Evolutionary conservation across 2,329 filamentous ascomycete genomes (phyloP), one percentile per base, ranked within the genome.

Genomic region (Chaetomiaceae sp.): DNA sequence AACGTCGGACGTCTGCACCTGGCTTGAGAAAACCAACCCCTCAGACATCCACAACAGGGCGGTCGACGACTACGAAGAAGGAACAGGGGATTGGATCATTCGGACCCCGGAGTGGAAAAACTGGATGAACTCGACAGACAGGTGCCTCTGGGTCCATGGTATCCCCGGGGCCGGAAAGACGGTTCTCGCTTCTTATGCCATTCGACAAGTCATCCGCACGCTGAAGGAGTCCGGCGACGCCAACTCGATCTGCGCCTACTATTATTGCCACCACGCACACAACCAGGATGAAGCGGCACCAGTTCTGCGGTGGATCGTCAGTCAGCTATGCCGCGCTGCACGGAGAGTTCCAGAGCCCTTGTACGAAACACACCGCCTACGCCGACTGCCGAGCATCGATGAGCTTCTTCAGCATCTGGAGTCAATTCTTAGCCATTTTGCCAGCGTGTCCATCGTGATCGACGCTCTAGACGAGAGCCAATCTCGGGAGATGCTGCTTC

Each of bases 191-290:
- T 54, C n/a, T n/a, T n/a, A n/a, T n/a, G n/a, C n/a, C n/a, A n/a
- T n/a, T n/a, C n/a, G n/a, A n/a, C n/a, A n/a, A n/a, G n/a, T n/a
- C n/a, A n/a, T n/a, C n/a, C n/a, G n/a, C n/a, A n/a, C n/a, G n/a
- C n/a, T n/a, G n/a, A n/a, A n/a, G n/a, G n/a, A n/a, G n/a, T n/a
- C n/a, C n/a, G n/a, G n/a, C n/a, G n/a, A n/a, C n/a, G n/a, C n/a
- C n/a, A n/a, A n/a, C 33, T 1, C 7, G 12, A 33, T n/a, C 12
- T 27, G 17, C 9, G 9, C 54, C 19, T 68, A 65, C 49, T 69
- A 67, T 23, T 69, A 69, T 43, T 69, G 66, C 29, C 55, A 61
- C 34, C 53, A 63, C 44, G 58, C 56, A 31, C 57, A 63, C 5
- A 56, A 59, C 15, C 59, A 59, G 14, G 66, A 68, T 17, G 66